Conservation (phyloP, 306 rosid species). For the Fragaria ananassa region DNA sequence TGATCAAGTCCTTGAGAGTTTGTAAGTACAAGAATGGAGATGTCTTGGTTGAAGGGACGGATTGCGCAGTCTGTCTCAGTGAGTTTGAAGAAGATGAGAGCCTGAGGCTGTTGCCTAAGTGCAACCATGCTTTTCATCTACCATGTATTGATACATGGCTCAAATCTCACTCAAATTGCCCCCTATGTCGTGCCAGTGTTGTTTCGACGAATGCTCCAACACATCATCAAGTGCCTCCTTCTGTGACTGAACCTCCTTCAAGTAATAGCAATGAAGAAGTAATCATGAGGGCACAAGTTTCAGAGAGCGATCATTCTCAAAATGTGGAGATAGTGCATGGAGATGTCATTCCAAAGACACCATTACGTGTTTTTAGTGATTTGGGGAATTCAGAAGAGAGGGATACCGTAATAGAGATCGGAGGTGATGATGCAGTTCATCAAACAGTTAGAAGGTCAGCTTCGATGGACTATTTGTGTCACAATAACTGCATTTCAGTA, state of each 20-base stretch:
- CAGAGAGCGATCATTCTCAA: constrained; percentile 25
- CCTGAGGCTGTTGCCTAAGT: constrained; percentile 74
- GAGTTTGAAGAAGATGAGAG: constrained; percentile 78
- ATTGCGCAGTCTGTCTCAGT: constrained; percentile 84
- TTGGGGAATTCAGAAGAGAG: constrained; percentile 59
- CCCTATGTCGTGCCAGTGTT: constrained; percentile 74
- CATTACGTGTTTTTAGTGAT: constrained; percentile 56
- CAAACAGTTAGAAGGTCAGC: constrained; percentile 58
- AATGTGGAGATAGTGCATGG: constrained; percentile 29
- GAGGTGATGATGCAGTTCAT: constrained; percentile 49
- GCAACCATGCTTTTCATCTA: constrained; percentile 88
- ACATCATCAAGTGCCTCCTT: constrained; percentile 21
- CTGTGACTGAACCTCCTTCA: constrained; percentile 26
- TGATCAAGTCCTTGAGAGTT: constrained; percentile 64
- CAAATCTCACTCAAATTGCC: constrained; percentile 83
- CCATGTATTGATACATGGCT: constrained; percentile 94
- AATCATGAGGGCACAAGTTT: constrained; percentile 13
- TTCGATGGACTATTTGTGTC: constrained; percentile 73
- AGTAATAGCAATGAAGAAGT: constrained; percentile 13
- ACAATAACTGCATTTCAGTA: constrained; percentile 27
- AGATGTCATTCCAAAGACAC: constrained; percentile 34
- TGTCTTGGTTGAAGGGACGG: constrained; percentile 62
- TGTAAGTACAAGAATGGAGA: constrained; percentile 76
- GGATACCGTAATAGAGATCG: constrained; percentile 55
- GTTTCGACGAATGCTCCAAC: constrained; percentile 37